phyloP scores from a whole-genome alignment of 192 early-diverging fungal species.

The Podila clonocystis region DNA sequence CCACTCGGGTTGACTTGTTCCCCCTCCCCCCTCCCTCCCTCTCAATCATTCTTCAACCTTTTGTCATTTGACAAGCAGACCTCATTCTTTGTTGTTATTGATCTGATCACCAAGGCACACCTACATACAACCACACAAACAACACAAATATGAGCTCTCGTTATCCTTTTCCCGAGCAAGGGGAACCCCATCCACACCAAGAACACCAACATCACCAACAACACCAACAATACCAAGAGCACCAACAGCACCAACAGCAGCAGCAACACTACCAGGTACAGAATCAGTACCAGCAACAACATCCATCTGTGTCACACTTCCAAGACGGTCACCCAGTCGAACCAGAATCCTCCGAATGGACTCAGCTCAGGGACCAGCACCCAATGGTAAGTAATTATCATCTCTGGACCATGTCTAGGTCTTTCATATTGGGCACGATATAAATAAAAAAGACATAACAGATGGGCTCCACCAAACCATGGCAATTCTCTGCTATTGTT shows the following conservation, averaged over 20 bases:
- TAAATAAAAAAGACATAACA: background rate
- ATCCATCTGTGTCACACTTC: slow-evolving; percentile 10
- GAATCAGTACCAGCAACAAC: background rate
- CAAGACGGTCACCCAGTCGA: slow-evolving; percentile 24
- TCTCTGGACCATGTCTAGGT: background rate
- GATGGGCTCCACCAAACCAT: background rate
- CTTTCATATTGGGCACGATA: background rate
- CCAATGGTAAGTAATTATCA: slow-evolving; percentile 16
- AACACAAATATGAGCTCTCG: slow-evolving; percentile 6
- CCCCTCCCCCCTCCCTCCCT: too few species aligned
- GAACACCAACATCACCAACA: background rate
- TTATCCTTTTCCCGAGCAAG: slow-evolving; percentile 7
- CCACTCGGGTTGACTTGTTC: too few species aligned
- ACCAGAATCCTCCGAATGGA: slow-evolving; percentile 30
- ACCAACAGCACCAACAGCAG: background rate
- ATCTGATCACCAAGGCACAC: background rate
- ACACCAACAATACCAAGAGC: background rate
- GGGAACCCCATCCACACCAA: background rate
- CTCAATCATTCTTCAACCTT: background rate
- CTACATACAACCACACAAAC: background rate
- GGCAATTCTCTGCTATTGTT: background rate
- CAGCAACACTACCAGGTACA: background rate
- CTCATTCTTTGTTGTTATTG: too few species aligned
- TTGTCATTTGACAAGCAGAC: too few species aligned
- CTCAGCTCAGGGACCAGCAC: slow-evolving; percentile 11